Evolutionary conservation across 805 yeast species (phyloP), one percentile per base, ranked within the genome.

Genomic region (Brettanomyces sp.): DNA sequence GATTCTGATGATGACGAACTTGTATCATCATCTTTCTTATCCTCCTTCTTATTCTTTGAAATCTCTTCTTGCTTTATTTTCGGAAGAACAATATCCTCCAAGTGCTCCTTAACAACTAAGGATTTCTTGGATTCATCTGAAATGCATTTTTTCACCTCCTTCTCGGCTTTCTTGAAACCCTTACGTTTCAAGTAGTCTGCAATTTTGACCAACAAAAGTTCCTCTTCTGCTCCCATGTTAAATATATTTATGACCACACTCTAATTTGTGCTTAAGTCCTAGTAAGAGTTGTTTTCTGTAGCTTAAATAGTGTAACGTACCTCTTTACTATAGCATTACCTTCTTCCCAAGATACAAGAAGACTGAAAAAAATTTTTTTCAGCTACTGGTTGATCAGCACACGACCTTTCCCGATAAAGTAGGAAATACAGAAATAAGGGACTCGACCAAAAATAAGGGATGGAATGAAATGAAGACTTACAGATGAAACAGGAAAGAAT

Each of bases 121-220:
- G 25, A 14, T 18, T 9, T 24, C 14, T 30, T 52, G 6, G 60
- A 54, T 33, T 46, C 36, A 7, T 34, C 36, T 24, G 40, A 12
- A 14, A 33, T n/a, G 7, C 39, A 40, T 21, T 47, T 34, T 51
- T 57, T 63, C 21, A 55, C 64, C 12, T 56, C 54, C 23, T 55
- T 52, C 2, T 49, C 50, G 11, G 62, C 49, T 38, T 54, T 54
- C 11, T 45, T 42, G 43, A 46, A 54, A 1, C 59, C 66, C 30
- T 58, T 40, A 34, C 54, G 51, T 25, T 50, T 46, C 37, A 64
- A 49, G 46, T 50, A 64, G 22, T 56, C 58, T 12, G 51, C 47
- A 11, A 63, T 46, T 38, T 48, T 50, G 2, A 58, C 41, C 18
- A 60, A 38, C 21, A 53, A 43, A 28, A 44, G 45, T 24, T 52